phyloP scores from a whole-genome alignment of 495 filamentous ascomycete genomes.

The Talaromyces trachyspermus region DNA sequence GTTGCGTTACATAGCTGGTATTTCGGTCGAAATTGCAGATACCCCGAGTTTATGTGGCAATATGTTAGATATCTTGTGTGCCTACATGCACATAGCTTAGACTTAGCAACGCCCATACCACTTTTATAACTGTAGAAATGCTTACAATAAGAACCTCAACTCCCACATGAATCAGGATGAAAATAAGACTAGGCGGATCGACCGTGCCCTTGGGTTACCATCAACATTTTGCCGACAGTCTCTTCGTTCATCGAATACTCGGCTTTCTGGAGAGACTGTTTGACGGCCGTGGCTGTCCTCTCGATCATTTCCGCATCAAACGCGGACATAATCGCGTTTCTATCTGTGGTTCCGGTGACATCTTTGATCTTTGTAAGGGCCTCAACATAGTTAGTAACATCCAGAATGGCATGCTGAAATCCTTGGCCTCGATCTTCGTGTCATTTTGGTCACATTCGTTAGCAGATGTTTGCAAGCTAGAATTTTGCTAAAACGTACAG shows the following conservation, averaged over 20 bases:
- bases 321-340: background rate
- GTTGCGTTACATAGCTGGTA: too few species aligned
- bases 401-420: conserved; percentile 39
- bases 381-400: conserved; percentile 23
- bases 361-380: conserved; percentile 1
- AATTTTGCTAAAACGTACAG: background rate
- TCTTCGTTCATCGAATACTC: conserved; percentile 3
- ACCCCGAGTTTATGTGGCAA: too few species aligned
- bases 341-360: background rate
- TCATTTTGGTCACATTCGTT: background rate
- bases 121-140: too few species aligned
- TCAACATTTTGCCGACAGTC: conserved; percentile 4
- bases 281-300: conserved; percentile 3
- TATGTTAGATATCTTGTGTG: too few species aligned
- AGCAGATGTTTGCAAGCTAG: background rate
- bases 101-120: too few species aligned
- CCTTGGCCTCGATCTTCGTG: conserved; percentile 34
- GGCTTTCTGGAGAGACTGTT: conserved; percentile 5
- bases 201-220: conserved; percentile 3
- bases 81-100: too few species aligned
- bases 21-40: too few species aligned
- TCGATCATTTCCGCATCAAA: conserved; percentile 6
- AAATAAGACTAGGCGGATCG: background rate
- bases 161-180: too few species aligned
- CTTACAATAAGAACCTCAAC: too few species aligned